These are phyloP conservation scores for Candida incommunis DNA, from an alignment of 805 yeast genomes.

Conservation along the genomic window DNA sequence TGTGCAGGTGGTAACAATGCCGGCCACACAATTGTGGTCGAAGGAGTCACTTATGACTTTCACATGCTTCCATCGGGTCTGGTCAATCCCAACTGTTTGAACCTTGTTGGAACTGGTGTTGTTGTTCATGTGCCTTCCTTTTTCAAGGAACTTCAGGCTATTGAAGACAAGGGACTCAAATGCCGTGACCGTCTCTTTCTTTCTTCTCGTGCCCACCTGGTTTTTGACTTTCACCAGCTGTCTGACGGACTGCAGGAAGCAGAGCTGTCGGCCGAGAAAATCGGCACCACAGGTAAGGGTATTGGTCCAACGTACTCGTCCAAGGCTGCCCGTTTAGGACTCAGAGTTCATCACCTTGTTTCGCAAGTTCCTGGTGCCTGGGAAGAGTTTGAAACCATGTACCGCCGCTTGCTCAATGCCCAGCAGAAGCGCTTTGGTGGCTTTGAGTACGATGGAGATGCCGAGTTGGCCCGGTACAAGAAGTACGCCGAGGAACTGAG, in stretches of 20 bases:
- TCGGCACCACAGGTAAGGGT: conserved; percentile 98
- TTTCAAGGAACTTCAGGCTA: conserved; percentile 68
- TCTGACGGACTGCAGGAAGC: conserved; percentile 92
- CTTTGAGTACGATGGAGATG: conserved; percentile 74
- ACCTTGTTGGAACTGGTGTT: conserved; percentile 90
- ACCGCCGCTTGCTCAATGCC: conserved; percentile 62
- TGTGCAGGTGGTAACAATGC: conserved; percentile 98
- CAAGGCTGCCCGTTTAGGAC: conserved; percentile 91
- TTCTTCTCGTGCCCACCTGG: conserved; percentile 90
- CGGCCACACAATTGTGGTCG: conserved; percentile 95
- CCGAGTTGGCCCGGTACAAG: conserved; percentile 66
- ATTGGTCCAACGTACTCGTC: conserved; percentile 98
- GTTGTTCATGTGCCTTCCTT: conserved; percentile 91
- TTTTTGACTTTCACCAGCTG: conserved; percentile 95
- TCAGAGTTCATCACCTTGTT: conserved; percentile 91
- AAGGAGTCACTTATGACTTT: conserved; percentile 81
- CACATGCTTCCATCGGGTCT: conserved; percentile 99
- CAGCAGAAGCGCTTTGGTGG: conserved; percentile 87
- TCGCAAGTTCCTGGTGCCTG: conserved; percentile 82
- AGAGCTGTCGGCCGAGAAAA: conserved; percentile 75
- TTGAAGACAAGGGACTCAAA: conserved; percentile 67
- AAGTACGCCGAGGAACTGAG: conserved; percentile 55
- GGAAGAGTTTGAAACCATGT: conserved; percentile 74
- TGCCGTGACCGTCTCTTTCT: conserved; percentile 68
- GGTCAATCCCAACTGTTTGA: conserved; percentile 81